Evolutionary conservation across 805 yeast species (phyloP).

Genomic region (Metschnikowia kofuensis): DNA sequence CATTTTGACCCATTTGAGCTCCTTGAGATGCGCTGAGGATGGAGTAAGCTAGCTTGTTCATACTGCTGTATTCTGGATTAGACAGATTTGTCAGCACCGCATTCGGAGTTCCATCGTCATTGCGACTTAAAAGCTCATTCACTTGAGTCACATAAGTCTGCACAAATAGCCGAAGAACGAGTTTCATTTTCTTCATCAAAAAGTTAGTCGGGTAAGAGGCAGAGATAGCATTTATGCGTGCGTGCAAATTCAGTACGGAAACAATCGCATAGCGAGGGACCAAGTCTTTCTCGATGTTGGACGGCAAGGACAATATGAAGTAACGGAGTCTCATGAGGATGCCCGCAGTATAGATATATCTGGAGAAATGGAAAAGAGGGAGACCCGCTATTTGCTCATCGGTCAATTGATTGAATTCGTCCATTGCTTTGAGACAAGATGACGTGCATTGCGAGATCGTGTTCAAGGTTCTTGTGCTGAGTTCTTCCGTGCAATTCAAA

Average conservation of each 20-base stretch:
- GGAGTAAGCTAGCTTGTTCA: constrained; percentile 18
- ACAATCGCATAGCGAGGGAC: constrained; percentile 47
- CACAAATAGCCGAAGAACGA: constrained; percentile 55
- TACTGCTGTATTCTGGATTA: constrained; percentile 19
- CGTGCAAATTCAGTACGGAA: constrained; percentile 28
- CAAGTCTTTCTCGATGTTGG: constrained; percentile 39
- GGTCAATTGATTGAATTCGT: constrained; percentile 44
- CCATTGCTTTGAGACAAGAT: constrained; percentile 51
- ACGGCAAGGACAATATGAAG: constrained; percentile 52
- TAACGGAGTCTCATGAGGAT: constrained; percentile 57
- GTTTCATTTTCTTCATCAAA: constrained; percentile 50
- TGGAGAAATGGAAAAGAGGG: constrained; percentile 55
- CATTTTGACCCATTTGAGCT: constrained; percentile 1
- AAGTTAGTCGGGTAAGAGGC: constrained; percentile 37
- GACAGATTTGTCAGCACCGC: constrained; percentile 2
- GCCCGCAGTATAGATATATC: constrained; percentile 65
- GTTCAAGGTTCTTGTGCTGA: constrained; percentile 31
- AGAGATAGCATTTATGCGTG: constrained; percentile 29
- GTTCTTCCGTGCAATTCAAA: constrained; percentile 13
- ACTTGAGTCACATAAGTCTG: constrained; percentile 62
- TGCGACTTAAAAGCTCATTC: constrained; percentile 26
- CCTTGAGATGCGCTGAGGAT: constrained; percentile 2
- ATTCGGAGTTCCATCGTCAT: constrained; percentile 20
- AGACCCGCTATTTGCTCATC: constrained; percentile 49
- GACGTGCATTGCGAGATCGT: constrained; percentile 51